A percentile compares a stretch with the other conserved stretches of the same genome.
phyloP scores from a whole-genome alignment of 2,329 filamentous ascomycete species.

The Didymella keratinophila region DNA sequence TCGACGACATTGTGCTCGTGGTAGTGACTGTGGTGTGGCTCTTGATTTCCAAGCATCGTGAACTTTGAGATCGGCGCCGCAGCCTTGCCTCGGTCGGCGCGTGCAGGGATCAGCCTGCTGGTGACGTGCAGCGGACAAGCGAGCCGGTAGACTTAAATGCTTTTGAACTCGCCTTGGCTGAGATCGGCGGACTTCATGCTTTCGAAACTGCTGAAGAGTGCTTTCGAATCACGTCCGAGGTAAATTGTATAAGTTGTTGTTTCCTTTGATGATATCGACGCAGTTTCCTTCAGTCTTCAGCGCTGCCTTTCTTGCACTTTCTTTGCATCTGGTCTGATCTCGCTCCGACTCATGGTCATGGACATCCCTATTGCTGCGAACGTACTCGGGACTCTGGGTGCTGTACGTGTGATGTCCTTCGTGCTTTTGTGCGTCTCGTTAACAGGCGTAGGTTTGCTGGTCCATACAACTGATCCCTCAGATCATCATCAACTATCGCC shows the following conservation, averaged over 20 bases:
- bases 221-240: too few species aligned
- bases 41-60: constrained; percentile 34
- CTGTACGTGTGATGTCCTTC: constrained; percentile 50
- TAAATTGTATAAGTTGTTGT: background rate
- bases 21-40: constrained; percentile 4
- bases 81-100: constrained; percentile 22
- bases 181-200: background rate
- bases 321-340: background rate
- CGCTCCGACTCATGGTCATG: constrained; percentile 51
- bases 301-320: background rate
- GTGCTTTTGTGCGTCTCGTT: background rate
- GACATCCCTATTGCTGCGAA: constrained; percentile 65
- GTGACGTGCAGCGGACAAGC: constrained; percentile 15
- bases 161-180: background rate
- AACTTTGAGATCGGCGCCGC: constrained; percentile 9
- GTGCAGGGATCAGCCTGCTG: constrained; percentile 21
- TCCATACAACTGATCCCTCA: constrained; percentile 74
- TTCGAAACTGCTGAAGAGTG: too few species aligned
- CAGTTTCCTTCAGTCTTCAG: too few species aligned
- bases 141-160: constrained; percentile 6
- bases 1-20: constrained; percentile 33
- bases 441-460: constrained; percentile 62
- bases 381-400: constrained; percentile 66
- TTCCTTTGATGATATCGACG: background rate
- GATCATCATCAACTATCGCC: constrained; percentile 71